Percentiles rank a stretch among this genome's conserved stretches.
These are phyloP conservation scores for Crithidia bombi DNA, from an alignment of 208 protist genomes.

Conservation along the genomic window DNA sequence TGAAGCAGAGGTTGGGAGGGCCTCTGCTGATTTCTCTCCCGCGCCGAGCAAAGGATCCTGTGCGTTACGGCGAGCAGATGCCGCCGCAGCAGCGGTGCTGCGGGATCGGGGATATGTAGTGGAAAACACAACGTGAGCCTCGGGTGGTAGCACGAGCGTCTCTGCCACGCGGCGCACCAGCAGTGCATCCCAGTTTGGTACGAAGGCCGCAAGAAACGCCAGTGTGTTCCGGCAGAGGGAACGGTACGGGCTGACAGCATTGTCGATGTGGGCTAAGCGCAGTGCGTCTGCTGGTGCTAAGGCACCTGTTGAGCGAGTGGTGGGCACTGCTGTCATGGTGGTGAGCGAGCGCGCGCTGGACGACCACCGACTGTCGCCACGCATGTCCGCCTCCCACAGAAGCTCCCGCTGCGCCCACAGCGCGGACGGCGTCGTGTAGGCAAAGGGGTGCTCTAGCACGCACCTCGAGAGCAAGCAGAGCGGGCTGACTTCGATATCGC, in stretches of 20 bases:
- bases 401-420: conserved; percentile 43
- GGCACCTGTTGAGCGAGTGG: conserved; percentile 15
- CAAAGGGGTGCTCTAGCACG: conserved; percentile 69
- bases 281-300: conserved; percentile 29
- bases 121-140: conserved; percentile 68
- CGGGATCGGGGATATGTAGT: conserved; percentile 13
- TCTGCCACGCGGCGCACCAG: conserved; percentile 58
- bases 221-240: conserved; percentile 49
- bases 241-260: conserved; percentile 40
- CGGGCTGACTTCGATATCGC: conserved; percentile 49
- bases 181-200: conserved; percentile 63
- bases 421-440: conserved; percentile 46
- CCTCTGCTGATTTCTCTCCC: background rate
- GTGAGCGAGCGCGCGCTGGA: background rate
- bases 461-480: conserved; percentile 49
- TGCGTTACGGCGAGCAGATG: background rate
- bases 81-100: background rate
- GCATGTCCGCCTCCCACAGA: conserved; percentile 26
- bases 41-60: background rate
- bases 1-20: background rate
- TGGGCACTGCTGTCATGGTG: background rate
- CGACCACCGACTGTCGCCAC: background rate
- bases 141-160: conserved; percentile 60
- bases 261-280: conserved; percentile 46
- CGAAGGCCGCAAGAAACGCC: conserved; percentile 49